Evolutionary conservation across 1,139 yeast species (phyloP).

Genomic region (Hansenula lynferdii): DNA sequence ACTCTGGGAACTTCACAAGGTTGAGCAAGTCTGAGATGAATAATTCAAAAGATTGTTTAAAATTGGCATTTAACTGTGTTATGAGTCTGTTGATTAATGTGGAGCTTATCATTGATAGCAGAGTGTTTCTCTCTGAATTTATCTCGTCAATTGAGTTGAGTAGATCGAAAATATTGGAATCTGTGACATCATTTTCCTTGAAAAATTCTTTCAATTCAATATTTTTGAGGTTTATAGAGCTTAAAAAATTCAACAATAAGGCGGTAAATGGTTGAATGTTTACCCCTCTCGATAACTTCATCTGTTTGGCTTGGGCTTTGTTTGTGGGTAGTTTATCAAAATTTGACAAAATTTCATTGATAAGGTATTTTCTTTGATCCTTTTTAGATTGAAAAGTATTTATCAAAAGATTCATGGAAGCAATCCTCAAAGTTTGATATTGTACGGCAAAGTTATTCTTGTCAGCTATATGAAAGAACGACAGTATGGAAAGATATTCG

Average conservation of each 20-base stretch:
- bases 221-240: conserved; percentile 30
- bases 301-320: conserved; percentile 39
- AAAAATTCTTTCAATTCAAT: conserved; percentile 14
- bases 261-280: conserved; percentile 45
- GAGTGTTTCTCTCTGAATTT: conserved; percentile 7
- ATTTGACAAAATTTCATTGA: conserved; percentile 52
- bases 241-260: conserved; percentile 41
- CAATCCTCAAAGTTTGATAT: conserved; percentile 25
- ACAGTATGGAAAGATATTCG: conserved; percentile 40
- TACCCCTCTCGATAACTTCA: conserved; percentile 38
- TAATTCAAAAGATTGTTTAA: conserved; percentile 41
- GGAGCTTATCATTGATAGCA: conserved; percentile 32
- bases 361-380: conserved; percentile 53
- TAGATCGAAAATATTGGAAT: conserved; percentile 13
- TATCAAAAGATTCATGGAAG: conserved; percentile 35
- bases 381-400: conserved; percentile 40
- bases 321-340: conserved; percentile 43
- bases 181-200: conserved; percentile 9
- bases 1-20: conserved; percentile 50
- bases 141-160: conserved; percentile 2
- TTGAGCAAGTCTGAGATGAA: conserved; percentile 51
- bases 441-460: conserved; percentile 3
- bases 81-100: conserved; percentile 36
- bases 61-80: conserved; percentile 33
- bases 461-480: conserved; percentile 29